Evolutionary conservation across 2,329 filamentous ascomycete genomes (phyloP), one percentile per base, ranked within the genome.

Genomic region (Lojkania enalia): DNA sequence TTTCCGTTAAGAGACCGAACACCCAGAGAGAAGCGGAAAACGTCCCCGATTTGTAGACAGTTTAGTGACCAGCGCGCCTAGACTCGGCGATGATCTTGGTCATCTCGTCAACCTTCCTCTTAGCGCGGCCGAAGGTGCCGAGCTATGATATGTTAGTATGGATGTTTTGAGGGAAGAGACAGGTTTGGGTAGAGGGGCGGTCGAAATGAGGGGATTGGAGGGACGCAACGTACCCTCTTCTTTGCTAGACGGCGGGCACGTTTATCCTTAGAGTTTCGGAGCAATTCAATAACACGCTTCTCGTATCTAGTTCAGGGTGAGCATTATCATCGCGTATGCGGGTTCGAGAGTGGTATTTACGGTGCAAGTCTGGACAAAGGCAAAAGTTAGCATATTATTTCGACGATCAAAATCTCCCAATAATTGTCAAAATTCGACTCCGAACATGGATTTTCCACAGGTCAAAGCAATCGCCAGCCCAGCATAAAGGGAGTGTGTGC

Each of bases 41-140:
- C 51, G 49, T 62, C 48, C 50, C 49, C 49, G 45, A 48, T 48
- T 11, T 9, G 9, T 20, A 20, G 16, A 5, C 33, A 63, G 63
- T 75, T 81, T 85, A 87, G 78, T 86, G 84, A 76, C 77, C 84
- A 55, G 83, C 79, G 73, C 86, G 82, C 78, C 92, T 91, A 74
- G 91, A 86, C 82, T 97, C 94, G 71, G 92, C 90, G 74, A 99
- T 99, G 77, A 99, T 88, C 71, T 89, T 85, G 80, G 90, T 89
- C 80, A 99, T 90, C 82, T 97, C 92, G 75, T 99, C 94, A 66
- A 99, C 94, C 92, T 99, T 99, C 76, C 84, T 86, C 92, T 99
- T 99, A 73, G 92, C 92, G 77, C 94, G 92, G 73, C 89, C 88
- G 78, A 97, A 97, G 68, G 94, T 97, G 75, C 94, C 94, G 82